A percentile compares a stretch with the other conserved stretches of the same genome.
Conservation (phyloP, 345 rosid species). For the Bruguiera sexangula region DNA sequence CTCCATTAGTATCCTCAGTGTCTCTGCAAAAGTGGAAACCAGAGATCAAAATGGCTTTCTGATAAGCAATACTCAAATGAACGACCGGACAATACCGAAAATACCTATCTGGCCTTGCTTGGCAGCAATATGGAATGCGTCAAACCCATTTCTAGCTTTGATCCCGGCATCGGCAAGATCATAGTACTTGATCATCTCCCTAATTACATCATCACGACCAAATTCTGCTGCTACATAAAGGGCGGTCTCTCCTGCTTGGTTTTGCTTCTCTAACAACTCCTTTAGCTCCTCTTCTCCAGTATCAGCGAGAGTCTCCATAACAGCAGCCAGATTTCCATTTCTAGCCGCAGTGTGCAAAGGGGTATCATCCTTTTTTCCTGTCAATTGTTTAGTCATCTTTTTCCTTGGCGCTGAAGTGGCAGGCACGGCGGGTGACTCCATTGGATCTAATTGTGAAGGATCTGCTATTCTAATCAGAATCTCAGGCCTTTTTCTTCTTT, state of each 20-base stretch:
- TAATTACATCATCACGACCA: slow-evolving; percentile 65
- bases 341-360: slow-evolving; percentile 76
- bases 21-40: slow-evolving; percentile 39
- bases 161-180: slow-evolving; percentile 72
- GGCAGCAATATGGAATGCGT: slow-evolving; percentile 93
- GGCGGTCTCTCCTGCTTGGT: slow-evolving; percentile 87
- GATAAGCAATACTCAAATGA: not conserved
- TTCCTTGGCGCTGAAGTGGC: slow-evolving; percentile 33
- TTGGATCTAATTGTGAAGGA: slow-evolving; percentile 18
- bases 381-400: slow-evolving; percentile 83
- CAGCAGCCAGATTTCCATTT: slow-evolving; percentile 49
- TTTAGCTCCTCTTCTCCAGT: slow-evolving; percentile 43
- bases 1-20: slow-evolving; percentile 59
- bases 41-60: not conserved
- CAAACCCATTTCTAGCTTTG: slow-evolving; percentile 90
- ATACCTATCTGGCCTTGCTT: slow-evolving; percentile 89
- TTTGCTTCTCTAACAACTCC: slow-evolving; percentile 60
- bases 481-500: slow-evolving; percentile 16
- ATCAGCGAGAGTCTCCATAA: slow-evolving; percentile 44
- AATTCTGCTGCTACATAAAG: slow-evolving; percentile 87
- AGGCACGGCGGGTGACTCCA: slow-evolving; percentile 23
- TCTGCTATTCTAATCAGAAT: not conserved
- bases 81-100: not conserved
- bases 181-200: slow-evolving; percentile 72
- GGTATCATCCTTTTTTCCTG: slow-evolving; percentile 81